phyloP scores from a whole-genome alignment of 2,329 filamentous ascomycete species.

The Alternaria dauci region DNA sequence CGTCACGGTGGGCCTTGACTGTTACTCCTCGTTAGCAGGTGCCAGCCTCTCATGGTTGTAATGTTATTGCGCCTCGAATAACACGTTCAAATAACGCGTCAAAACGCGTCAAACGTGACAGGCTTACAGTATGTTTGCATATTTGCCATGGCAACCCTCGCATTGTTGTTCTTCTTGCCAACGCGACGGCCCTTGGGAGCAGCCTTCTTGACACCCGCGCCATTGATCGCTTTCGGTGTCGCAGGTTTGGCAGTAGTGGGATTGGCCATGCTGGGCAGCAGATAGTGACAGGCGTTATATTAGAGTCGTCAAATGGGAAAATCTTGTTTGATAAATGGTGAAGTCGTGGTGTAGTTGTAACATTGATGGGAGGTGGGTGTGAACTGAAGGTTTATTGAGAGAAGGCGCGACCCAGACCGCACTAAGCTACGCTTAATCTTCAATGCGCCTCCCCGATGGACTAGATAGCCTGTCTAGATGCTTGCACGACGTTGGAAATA shows the following conservation, averaged over 20 bases:
- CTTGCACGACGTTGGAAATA: slow-evolving; percentile 11
- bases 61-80: neutral
- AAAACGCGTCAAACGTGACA: slow-evolving; percentile 23
- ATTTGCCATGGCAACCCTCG: slow-evolving; percentile 42
- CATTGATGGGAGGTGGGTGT: slow-evolving; percentile 12
- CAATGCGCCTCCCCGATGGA: slow-evolving; percentile 14
- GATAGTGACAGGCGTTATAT: slow-evolving; percentile 2
- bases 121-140: slow-evolving; percentile 51
- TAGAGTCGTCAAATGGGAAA: neutral
- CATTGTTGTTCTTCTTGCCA: slow-evolving; percentile 35
- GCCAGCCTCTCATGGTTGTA: neutral
- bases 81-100: slow-evolving; percentile 28
- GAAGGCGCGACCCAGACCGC: slow-evolving; percentile 17
- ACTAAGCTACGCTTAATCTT: slow-evolving; percentile 15
- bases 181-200: slow-evolving; percentile 23
- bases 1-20: slow-evolving; percentile 49
- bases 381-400: slow-evolving; percentile 27
- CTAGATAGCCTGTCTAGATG: slow-evolving; percentile 13
- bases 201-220: slow-evolving; percentile 42
- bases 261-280: slow-evolving; percentile 33
- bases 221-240: slow-evolving; percentile 33
- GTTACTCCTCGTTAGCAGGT: slow-evolving; percentile 22
- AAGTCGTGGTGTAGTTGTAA: slow-evolving; percentile 11
- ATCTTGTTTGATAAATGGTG: neutral
- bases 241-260: slow-evolving; percentile 34